Conservation (phyloP, 2,329 filamentous ascomycete genomes). For the Epichloe bromicola region DNA sequence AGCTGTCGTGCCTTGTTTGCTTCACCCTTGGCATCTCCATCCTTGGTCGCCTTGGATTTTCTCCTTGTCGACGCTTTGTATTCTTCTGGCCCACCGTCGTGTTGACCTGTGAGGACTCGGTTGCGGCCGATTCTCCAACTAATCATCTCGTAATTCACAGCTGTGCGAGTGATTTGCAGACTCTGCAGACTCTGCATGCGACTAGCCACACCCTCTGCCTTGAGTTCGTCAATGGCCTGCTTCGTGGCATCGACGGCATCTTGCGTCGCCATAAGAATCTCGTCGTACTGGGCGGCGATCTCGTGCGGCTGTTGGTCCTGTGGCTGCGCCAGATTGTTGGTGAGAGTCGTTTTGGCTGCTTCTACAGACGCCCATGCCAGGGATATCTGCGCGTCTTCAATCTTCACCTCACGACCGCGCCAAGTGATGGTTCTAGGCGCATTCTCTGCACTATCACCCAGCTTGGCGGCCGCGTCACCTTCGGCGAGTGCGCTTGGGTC, state of each 20-base stretch:
- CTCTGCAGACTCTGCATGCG: conserved; percentile 87
- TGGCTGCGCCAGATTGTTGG: conserved; percentile 32
- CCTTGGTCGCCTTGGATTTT: conserved; percentile 20
- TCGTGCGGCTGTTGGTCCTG: conserved; percentile 42
- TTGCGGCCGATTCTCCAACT: conserved; percentile 93
- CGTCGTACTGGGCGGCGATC: conserved; percentile 78
- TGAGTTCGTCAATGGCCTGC: conserved; percentile 80
- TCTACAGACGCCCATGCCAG: conserved; percentile 63
- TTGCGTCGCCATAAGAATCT: conserved; percentile 78
- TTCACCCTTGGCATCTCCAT: conserved; percentile 21
- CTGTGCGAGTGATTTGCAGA: conserved; percentile 81
- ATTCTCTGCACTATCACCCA: conserved; percentile 37
- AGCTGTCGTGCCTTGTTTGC: conserved; percentile 42
- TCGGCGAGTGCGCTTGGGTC: conserved; percentile 56
- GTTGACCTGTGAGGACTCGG: conserved; percentile 68
- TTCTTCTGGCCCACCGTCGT: conserved; percentile 57
- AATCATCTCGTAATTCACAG: conserved; percentile 87
- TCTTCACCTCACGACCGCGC: conserved; percentile 72
- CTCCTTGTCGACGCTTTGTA: conserved; percentile 39
- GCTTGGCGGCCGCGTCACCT: conserved; percentile 30
- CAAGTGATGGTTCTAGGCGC: conserved; percentile 68
- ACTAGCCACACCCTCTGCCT: conserved; percentile 64
- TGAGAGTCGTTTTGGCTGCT: conserved; percentile 35
- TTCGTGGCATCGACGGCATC: conserved; percentile 91
- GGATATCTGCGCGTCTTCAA: conserved; percentile 88